A percentile compares a stretch with the other conserved stretches of the same genome.
Conservation (phyloP, 176 grass and related monocot genomes). For the Phoenix dactylifera region DNA sequence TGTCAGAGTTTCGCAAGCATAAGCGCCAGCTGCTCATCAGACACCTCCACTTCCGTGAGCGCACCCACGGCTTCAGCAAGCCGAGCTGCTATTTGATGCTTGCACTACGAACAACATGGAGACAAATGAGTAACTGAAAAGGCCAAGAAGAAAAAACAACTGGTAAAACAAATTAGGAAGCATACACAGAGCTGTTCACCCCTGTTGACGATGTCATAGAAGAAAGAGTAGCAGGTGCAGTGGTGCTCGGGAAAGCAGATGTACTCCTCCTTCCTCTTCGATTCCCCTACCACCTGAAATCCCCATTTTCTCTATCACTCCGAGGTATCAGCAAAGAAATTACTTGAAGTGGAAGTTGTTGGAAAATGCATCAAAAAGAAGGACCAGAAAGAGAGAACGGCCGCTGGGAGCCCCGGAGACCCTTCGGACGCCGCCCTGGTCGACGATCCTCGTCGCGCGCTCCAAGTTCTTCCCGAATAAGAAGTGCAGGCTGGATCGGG, state of each 20-base stretch:
- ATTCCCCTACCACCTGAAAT: slow-evolving; percentile 77
- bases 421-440: slow-evolving; percentile 65
- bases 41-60: slow-evolving; percentile 55
- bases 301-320: not conserved
- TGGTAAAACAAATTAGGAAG: not conserved
- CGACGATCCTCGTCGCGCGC: slow-evolving; percentile 75
- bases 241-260: slow-evolving; percentile 86
- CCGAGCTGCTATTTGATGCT: slow-evolving; percentile 90
- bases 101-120: slow-evolving; percentile 40
- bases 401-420: slow-evolving; percentile 58
- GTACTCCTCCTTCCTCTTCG: slow-evolving; percentile 91
- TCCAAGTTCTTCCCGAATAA: slow-evolving; percentile 92
- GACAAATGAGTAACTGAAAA: not conserved
- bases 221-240: slow-evolving; percentile 94
- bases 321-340: not conserved
- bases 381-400: slow-evolving; percentile 77
- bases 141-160: too few species aligned
- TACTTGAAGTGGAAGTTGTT: too few species aligned
- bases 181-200: slow-evolving; percentile 74
- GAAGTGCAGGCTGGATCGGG: slow-evolving; percentile 43
- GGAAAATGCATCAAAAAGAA: not conserved
- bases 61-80: slow-evolving; percentile 70
- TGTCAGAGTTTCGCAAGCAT: slow-evolving; percentile 39
- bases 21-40: slow-evolving; percentile 41
- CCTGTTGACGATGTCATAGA: slow-evolving; percentile 81